These are phyloP conservation scores for Ganoderma sp. DNA, from an alignment of 1,284 basidiomycete genomes.

Conservation along the genomic window DNA sequence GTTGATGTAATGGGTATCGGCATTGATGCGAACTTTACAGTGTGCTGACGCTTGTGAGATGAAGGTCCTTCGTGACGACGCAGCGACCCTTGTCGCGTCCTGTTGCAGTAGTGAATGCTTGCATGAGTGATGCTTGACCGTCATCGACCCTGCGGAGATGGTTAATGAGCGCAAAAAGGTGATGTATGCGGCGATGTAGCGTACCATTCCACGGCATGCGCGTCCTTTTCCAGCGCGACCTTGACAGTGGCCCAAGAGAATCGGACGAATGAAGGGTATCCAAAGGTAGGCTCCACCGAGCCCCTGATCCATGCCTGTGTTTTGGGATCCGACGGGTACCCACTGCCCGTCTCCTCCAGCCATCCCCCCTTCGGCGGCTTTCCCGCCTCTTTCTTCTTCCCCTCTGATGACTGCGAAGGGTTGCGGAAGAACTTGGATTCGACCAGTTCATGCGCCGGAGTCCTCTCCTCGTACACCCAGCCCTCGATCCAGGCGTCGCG, in stretches of 20 bases:
- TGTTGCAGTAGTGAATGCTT: conserved; percentile 72
- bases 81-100: conserved; percentile 75
- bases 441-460: background rate
- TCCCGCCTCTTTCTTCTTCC: conserved; percentile 17
- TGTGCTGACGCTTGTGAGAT: conserved; percentile 66
- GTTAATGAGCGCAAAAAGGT: background rate
- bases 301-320: conserved; percentile 87
- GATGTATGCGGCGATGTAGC: conserved; percentile 28
- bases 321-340: conserved; percentile 94
- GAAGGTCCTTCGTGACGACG: conserved; percentile 71
- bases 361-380: conserved; percentile 36
- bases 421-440: conserved; percentile 14
- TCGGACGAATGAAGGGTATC: conserved; percentile 88
- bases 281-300: conserved; percentile 88
- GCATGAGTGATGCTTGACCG: conserved; percentile 73
- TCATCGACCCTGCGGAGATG: conserved; percentile 72
- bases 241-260: conserved; percentile 98
- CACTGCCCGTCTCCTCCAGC: conserved; percentile 67
- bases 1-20: conserved; percentile 4
- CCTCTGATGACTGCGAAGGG: background rate
- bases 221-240: conserved; percentile 83
- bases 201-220: conserved; percentile 81
- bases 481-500: conserved; percentile 88
- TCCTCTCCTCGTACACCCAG: conserved; percentile 78
- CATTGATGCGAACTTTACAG: conserved; percentile 39